These are phyloP conservation scores for Fusarium sp. DNA, from an alignment of 2,329 filamentous ascomycete species.

Conservation along the genomic window DNA sequence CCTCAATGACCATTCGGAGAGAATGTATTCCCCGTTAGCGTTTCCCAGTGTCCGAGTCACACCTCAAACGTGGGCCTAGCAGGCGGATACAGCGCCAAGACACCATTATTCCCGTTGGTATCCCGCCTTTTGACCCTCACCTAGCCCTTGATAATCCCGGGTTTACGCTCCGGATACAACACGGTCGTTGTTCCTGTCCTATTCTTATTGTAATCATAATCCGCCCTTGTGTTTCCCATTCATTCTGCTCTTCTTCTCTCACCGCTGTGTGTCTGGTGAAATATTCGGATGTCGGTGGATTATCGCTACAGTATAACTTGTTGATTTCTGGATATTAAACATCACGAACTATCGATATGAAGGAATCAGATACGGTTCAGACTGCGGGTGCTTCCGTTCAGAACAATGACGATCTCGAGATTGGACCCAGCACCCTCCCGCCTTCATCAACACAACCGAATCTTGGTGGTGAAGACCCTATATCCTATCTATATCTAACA, in stretches of 20 bases:
- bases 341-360: constrained; percentile 21
- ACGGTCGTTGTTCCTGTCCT: constrained; percentile 14
- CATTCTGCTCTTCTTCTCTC: background rate
- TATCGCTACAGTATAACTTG: background rate
- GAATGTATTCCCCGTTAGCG: constrained; percentile 33
- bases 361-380: constrained; percentile 9
- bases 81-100: constrained; percentile 37
- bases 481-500: constrained; percentile 56
- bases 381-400: constrained; percentile 6
- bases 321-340: background rate
- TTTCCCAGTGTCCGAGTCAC: constrained; percentile 27
- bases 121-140: constrained; percentile 39
- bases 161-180: constrained; percentile 33
- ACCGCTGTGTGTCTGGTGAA: background rate
- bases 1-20: constrained; percentile 8
- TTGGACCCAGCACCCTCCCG: constrained; percentile 16
- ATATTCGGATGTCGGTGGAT: background rate
- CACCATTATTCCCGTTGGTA: constrained; percentile 44
- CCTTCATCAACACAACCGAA: constrained; percentile 16
- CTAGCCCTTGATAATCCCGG: constrained; percentile 38
- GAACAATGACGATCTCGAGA: constrained; percentile 35
- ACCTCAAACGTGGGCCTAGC: constrained; percentile 30
- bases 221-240: constrained; percentile 9
- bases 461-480: constrained; percentile 41
- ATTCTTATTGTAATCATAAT: constrained; percentile 5